Conservation (phyloP, 441 rosid species). For the Populus hybrid region DNA sequence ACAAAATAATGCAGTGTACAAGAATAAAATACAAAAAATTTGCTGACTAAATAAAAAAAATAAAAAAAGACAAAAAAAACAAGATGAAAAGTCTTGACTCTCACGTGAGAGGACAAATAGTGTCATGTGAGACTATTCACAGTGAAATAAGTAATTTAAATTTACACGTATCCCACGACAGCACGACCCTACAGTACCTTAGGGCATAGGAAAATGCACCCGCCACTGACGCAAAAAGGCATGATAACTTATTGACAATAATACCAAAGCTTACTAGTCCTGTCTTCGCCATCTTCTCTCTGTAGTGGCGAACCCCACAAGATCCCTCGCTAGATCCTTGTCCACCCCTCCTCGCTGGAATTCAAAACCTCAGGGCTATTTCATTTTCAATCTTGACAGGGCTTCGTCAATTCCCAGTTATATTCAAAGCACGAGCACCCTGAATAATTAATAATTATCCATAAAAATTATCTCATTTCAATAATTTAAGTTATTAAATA, state of each 20-base stretch:
- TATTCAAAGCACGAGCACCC: neutral
- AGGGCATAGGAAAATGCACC: no score
- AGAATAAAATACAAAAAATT: no score
- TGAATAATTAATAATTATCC: no score
- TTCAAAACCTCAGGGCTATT: neutral
- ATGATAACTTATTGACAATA: neutral
- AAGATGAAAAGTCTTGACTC: no score
- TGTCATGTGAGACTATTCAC: no score
- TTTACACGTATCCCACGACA: neutral
- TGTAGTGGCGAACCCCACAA: neutral
- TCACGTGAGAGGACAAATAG: no score
- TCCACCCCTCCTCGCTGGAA: neutral
- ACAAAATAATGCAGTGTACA: no score
- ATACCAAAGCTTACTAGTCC: neutral
- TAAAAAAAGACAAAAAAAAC: no score
- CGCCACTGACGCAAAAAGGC: neutral
- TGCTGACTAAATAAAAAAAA: no score
- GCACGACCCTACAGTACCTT: neutral
- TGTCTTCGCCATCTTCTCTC: neutral
- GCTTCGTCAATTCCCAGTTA: neutral
- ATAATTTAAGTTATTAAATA: no score
- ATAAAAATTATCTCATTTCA: no score
- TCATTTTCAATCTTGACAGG: neutral
- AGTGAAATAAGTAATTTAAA: neutral
- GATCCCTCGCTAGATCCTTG: neutral